Evolutionary conservation across 2,329 filamentous ascomycete species (phyloP).

Genomic region (Hypoxylon sp.): DNA sequence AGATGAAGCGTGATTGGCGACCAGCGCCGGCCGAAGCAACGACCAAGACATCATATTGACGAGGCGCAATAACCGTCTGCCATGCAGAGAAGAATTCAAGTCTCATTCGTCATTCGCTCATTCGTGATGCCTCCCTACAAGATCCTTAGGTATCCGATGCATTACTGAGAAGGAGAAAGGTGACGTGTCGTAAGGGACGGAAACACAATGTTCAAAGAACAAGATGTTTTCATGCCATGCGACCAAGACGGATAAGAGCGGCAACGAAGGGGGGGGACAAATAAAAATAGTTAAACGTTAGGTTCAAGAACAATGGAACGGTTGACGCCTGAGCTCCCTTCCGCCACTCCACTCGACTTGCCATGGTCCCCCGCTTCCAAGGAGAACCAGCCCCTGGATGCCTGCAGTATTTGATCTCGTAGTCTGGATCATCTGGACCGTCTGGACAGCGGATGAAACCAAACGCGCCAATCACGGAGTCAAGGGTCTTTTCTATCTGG

Average conservation of each 20-base stretch:
- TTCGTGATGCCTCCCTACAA: conserved; percentile 41
- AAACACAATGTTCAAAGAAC: conserved; percentile 31
- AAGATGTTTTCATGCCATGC: conserved; percentile 28
- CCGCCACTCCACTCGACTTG: conserved; percentile 22
- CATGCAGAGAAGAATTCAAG: conserved; percentile 45
- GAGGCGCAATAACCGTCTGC: conserved; percentile 42
- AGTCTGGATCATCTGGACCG: conserved; percentile 35
- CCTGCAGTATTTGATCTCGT: conserved; percentile 13
- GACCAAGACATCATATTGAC: conserved; percentile 51
- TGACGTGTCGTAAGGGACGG: conserved; percentile 18
- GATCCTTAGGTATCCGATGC: conserved; percentile 28
- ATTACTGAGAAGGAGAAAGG: conserved; percentile 23
- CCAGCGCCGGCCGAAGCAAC: conserved; percentile 51
- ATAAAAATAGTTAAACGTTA: conserved; percentile 28
- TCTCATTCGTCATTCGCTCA: conserved; percentile 47
- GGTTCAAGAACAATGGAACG: conserved; percentile 27
- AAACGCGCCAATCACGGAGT: conserved; percentile 36
- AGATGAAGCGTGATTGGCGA: conserved; percentile 51
- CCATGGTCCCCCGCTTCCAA: conserved; percentile 31
- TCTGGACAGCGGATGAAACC: conserved; percentile 33
- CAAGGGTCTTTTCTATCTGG: conserved; percentile 11
- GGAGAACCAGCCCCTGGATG: conserved; percentile 11
- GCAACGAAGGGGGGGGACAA: conserved; percentile 30
- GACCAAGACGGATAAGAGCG: conserved; percentile 36
- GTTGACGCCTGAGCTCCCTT: conserved; percentile 33